phyloP scores from a whole-genome alignment of 202 grass and related monocot genomes.

The Musa balbisiana region DNA sequence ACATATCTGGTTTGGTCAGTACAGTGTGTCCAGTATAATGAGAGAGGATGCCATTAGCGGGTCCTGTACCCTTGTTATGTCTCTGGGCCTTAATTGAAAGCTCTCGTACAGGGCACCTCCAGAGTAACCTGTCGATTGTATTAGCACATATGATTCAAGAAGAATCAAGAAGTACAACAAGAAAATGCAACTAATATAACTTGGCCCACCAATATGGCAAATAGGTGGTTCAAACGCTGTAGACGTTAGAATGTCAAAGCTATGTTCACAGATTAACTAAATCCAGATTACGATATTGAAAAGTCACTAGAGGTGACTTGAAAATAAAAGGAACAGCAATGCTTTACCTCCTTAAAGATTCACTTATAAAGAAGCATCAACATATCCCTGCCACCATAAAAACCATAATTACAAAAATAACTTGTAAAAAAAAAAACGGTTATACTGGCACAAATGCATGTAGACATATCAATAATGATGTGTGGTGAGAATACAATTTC shows the following conservation, averaged over 20 bases:
- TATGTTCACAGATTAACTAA: neutral
- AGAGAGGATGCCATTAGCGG: neutral
- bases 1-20: neutral
- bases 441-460: neutral
- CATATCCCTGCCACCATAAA: conserved; percentile 50
- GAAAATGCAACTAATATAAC: conserved; percentile 6
- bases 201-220: neutral
- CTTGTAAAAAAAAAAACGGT: no score
- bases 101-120: conserved; percentile 23
- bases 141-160: neutral
- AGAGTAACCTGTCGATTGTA: conserved; percentile 29
- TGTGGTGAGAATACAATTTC: conserved; percentile 41
- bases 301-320: neutral
- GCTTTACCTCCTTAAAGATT: conserved; percentile 59
- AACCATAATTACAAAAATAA: conserved; percentile 16
- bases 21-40: neutral
- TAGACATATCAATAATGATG: conserved; percentile 1
- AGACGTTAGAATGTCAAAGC: neutral
- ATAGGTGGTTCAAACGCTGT: neutral
- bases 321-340: neutral
- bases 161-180: neutral
- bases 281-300: neutral
- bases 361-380: conserved; percentile 60
- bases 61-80: conserved; percentile 12
- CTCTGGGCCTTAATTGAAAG: neutral